These are phyloP conservation scores for Clarkia xantiana DNA, from an alignment of 345 rosid species.

Conservation along the genomic window DNA sequence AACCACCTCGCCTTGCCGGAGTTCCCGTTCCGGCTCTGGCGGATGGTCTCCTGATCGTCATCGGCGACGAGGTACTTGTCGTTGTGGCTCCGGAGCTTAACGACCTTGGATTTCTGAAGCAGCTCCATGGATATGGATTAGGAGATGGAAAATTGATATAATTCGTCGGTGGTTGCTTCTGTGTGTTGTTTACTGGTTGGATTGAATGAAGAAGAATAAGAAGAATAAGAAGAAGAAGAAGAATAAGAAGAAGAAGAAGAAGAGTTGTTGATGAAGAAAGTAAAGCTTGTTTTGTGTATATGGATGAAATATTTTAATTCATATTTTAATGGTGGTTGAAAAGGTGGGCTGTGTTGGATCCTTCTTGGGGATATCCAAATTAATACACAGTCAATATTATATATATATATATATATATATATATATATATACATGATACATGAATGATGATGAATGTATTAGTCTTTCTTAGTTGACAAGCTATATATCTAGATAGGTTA, in stretches of 20 bases:
- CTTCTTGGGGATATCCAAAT: conserved; percentile 13
- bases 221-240: not conserved
- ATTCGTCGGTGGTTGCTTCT: not conserved
- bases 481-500: too few relatives aligned
- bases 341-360: conserved; percentile 14
- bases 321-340: conserved; percentile 7
- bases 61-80: conserved; percentile 71
- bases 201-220: too few relatives aligned
- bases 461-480: conserved; percentile 5
- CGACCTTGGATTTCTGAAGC: conserved; percentile 42
- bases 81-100: conserved; percentile 72
- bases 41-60: conserved; percentile 44
- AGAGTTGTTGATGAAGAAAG: not conserved
- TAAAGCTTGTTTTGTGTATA: not conserved
- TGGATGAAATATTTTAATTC: too few relatives aligned
- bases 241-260: not conserved
- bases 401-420: too few relatives aligned
- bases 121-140: conserved; percentile 37
- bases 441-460: too few relatives aligned
- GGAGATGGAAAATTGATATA: too few relatives aligned
- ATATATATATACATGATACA: too few relatives aligned
- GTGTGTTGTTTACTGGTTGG: too few relatives aligned
- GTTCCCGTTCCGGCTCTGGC: conserved; percentile 60
- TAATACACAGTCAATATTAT: too few relatives aligned
- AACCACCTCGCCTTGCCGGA: conserved; percentile 44